Conservation (phyloP, 192 early-diverging fungal species). For the Backusella luteola region DNA sequence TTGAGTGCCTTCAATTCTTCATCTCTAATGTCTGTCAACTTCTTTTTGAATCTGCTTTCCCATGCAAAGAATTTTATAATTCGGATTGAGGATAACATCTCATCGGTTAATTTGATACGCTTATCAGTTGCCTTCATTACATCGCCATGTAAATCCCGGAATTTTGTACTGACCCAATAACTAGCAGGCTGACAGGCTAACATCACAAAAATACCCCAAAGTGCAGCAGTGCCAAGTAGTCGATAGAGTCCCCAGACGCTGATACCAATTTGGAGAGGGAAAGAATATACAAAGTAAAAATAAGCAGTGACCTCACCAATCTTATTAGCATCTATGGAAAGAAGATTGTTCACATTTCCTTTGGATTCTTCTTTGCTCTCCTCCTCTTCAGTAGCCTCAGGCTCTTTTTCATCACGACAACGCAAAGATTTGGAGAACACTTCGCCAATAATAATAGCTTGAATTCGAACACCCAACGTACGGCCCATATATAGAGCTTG, state of each 20-base stretch:
- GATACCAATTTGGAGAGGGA: conserved; percentile 63
- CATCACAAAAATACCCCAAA: conserved; percentile 73
- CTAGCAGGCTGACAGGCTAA: conserved; percentile 59
- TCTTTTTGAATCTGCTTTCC: conserved; percentile 69
- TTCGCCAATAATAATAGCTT: conserved; percentile 38
- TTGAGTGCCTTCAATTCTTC: conserved; percentile 57
- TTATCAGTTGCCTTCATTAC: conserved; percentile 66
- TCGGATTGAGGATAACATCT: conserved; percentile 84
- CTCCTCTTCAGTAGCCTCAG: not conserved
- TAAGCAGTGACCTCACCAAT: conserved; percentile 49
- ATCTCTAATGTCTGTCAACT: conserved; percentile 61
- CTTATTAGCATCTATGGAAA: conserved; percentile 60
- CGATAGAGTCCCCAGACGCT: conserved; percentile 67
- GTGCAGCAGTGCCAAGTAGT: conserved; percentile 76
- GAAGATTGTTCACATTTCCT: conserved; percentile 60
- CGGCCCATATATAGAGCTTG: conserved; percentile 63
- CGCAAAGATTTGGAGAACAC: conserved; percentile 32
- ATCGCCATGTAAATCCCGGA: conserved; percentile 43
- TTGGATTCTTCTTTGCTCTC: conserved; percentile 30
- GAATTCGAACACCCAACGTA: conserved; percentile 54
- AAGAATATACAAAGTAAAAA: conserved; percentile 57
- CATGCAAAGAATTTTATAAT: conserved; percentile 93
- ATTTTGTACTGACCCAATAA: conserved; percentile 44
- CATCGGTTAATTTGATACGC: conserved; percentile 78
- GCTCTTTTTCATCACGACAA: conserved; percentile 30